Base-by-base conservation (phyloP, 75 land plant genomes). In the Picea glauca region DNA sequence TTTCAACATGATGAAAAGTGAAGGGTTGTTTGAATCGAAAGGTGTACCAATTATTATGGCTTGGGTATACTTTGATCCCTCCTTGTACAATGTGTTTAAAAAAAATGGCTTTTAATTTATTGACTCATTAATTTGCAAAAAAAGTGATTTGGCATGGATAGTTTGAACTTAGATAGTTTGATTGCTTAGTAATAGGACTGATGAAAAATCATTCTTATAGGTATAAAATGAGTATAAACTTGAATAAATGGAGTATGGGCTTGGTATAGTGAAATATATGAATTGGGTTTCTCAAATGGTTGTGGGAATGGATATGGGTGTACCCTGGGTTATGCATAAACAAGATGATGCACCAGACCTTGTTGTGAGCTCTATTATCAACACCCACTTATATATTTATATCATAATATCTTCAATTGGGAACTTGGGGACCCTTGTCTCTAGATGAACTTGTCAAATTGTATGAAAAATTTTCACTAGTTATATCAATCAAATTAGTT, bases 271-370 rank as follows among this genome's bases (percentile, higher is more conserved):
- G n/a, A 43, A 85, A 58, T 97, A 97, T 57, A 59, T 90, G 64
- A 83, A 83, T n/a, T 97, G 95, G 99, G 90, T 89, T 35, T 92
- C 96, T 78, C 72, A 87, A 74, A 94, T 97, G 99, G 99, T 96
- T 50, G 85, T 84, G 43, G 86, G 88, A 40, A 63, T 88, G 72
- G 76, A 86, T 40, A 90, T 89, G 1, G 86, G 91, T 76, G 96
- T 97, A 13, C 99, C 98, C 8, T 97, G 98, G 98, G 83, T 94
- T 62, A 94, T 97, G 99, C 94, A 95, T 87, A 92, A 93, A 81
- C 91, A 97, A 78, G 84, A 95, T 70, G 96, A 93, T 83, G 99
- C 99, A 30, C 95, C 94, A 62, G 87, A 85, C 72, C 93, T 90
- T 58, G 80, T 96, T 81, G 98, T 96, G 62, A 68, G 89, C 38